Evolutionary conservation across 2,329 filamentous ascomycete species (phyloP).

Genomic region (Emydomyces testavorans): DNA sequence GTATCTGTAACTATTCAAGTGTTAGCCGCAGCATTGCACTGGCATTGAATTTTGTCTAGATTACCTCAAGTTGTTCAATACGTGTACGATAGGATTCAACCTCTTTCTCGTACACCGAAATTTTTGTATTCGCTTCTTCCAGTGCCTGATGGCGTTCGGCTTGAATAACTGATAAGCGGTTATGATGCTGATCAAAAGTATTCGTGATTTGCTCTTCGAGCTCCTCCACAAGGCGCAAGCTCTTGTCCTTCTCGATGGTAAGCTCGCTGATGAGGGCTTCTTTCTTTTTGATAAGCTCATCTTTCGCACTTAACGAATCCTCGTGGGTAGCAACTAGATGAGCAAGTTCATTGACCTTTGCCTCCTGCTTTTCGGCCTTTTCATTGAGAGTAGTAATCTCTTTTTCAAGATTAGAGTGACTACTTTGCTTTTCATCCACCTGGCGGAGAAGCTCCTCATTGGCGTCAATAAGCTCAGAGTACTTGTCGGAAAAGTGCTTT

Average conservation of each 20-base stretch:
- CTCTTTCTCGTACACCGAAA: constrained; percentile 53
- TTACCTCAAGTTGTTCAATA: constrained; percentile 65
- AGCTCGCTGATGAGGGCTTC: constrained; percentile 40
- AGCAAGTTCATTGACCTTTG: constrained; percentile 46
- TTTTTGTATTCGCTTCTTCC: constrained; percentile 62
- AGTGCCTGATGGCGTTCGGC: constrained; percentile 62
- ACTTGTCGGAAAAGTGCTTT: constrained; percentile 34
- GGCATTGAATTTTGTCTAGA: constrained; percentile 17
- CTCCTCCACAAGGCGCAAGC: constrained; percentile 82
- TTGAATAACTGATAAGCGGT: constrained; percentile 72
- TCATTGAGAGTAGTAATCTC: constrained; percentile 31
- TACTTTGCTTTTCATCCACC: constrained; percentile 23
- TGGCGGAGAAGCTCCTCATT: constrained; percentile 32
- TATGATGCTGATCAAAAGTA: constrained; percentile 92
- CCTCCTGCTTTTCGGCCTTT: constrained; percentile 37
- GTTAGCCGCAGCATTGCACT: not conserved
- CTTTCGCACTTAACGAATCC: constrained; percentile 35
- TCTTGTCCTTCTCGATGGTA: constrained; percentile 68
- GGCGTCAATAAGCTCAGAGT: constrained; percentile 31
- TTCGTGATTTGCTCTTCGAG: constrained; percentile 91
- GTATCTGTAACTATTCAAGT: constrained; percentile 29
- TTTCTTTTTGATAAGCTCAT: constrained; percentile 37
- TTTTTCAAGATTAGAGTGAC: constrained; percentile 26
- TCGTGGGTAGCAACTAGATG: constrained; percentile 38
- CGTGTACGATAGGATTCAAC: constrained; percentile 45